Conservation (phyloP, 2,329 filamentous ascomycete genomes). For the Drechslera avenae region DNA sequence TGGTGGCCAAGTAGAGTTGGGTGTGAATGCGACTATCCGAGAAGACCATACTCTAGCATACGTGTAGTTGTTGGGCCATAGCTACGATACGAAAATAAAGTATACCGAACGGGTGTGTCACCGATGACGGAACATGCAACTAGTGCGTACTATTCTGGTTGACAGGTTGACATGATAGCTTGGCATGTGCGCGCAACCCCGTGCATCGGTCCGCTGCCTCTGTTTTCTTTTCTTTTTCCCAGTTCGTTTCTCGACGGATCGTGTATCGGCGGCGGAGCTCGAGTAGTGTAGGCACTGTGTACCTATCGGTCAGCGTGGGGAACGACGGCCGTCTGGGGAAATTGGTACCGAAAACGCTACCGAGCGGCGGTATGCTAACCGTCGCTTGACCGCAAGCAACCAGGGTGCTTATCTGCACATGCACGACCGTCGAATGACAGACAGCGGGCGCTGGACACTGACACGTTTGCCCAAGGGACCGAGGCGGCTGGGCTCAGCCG, state of each 20-base stretch:
- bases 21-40: slow-evolving; percentile 67
- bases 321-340: too few relatives aligned
- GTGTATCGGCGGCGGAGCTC: too few relatives aligned
- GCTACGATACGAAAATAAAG: background rate
- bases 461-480: slow-evolving; percentile 2
- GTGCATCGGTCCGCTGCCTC: background rate
- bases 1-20: slow-evolving; percentile 67
- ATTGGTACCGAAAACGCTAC: too few relatives aligned
- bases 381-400: background rate
- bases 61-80: slow-evolving; percentile 25
- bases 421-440: slow-evolving; percentile 7
- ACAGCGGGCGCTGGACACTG: background rate
- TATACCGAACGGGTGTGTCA: background rate
- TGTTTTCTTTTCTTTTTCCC: background rate
- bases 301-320: background rate
- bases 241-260: too few relatives aligned
- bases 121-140: too few relatives aligned
- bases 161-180: too few relatives aligned
- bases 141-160: too few relatives aligned
- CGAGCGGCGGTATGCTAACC: too few relatives aligned
- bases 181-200: too few relatives aligned
- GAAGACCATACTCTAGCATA: slow-evolving; percentile 75
- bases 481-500: background rate
- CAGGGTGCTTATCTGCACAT: slow-evolving; percentile 17
- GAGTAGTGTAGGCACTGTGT: too few relatives aligned